Evolutionary conservation across 352 stramenopile genomes (phyloP), one percentile per base, ranked within the genome.

Genomic region (Phytopythium montanum): DNA sequence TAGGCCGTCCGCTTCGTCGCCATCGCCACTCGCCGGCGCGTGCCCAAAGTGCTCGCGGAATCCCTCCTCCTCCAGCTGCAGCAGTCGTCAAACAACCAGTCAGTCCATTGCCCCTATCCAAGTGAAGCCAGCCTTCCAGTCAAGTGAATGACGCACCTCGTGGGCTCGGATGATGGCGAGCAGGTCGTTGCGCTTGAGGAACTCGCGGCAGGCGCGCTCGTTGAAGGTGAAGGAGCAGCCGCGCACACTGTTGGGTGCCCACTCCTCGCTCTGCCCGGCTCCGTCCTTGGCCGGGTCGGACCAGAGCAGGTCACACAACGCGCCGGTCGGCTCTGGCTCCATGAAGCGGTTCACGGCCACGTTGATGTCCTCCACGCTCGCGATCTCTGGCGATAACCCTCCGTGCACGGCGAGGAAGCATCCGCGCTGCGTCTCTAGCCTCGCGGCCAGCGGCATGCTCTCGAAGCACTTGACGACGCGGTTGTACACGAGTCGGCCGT

Each of bases 291-390:
- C 96, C 41, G 98, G 98, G 70, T 99, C 98, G n/a, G 95, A 95
- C 98, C 98, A 99, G 36, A 99, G 77, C 61, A 99, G 79, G 75
- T 99, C 98, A 68, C 98, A 99, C 19, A 99, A 69, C 21, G 98
- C 79, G 50, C 97, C 85, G n/a, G 72, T 86, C 8, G 81, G 79
- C 56, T 91, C 81, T 7, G 83, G 82, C 54, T 94, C 85, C 61
- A 88, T 79, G 61, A 92, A 92, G 21, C 83, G 82, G 56, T 92
- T 80, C 42, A 94, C 71, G 5, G 75, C 62, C 19, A 70, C 64
- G 54, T 94, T 91, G 44, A 92, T 94, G 49, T 94, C 81, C 21
- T 90, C 82, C 23, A 94, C 68, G 50, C 71, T 70, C 7, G 65
- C 39, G 51, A 92, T 90, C 51, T 86, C 79, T 2, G 85, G 85